Evolutionary conservation across 2,329 filamentous ascomycete species (phyloP).

Genomic region (Colletotrichum aenigma): DNA sequence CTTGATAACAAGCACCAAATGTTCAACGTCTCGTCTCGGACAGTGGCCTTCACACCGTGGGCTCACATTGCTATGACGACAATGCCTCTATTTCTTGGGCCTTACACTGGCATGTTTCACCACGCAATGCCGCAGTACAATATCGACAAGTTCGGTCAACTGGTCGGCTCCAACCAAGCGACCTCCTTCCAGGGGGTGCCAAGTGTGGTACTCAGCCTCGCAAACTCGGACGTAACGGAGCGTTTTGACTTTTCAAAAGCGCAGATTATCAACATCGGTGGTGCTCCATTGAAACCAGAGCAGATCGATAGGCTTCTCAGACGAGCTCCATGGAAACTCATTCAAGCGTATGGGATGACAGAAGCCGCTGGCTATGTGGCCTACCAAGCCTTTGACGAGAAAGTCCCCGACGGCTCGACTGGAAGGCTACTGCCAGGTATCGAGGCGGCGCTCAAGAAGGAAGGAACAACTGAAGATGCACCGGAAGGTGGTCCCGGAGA

Average conservation of each 20-base stretch:
- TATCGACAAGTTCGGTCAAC: constrained; percentile 35
- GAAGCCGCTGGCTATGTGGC: constrained; percentile 47
- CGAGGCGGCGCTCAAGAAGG: constrained; percentile 41
- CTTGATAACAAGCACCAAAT: constrained; percentile 33
- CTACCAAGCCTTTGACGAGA: constrained; percentile 38
- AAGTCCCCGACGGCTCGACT: constrained; percentile 33
- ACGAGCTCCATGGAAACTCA: constrained; percentile 39
- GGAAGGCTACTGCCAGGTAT: constrained; percentile 41
- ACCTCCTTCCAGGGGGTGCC: constrained; percentile 45
- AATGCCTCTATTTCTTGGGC: constrained; percentile 46
- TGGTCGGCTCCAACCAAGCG: constrained; percentile 38
- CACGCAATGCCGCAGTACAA: constrained; percentile 46
- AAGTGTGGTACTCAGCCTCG: constrained; percentile 39
- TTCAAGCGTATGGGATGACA: constrained; percentile 51
- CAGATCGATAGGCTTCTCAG: constrained; percentile 33
- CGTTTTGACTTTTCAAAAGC: constrained; percentile 41
- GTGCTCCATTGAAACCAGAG: constrained; percentile 35
- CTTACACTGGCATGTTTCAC: constrained; percentile 47
- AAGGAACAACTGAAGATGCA: constrained; percentile 38
- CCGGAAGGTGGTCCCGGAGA: constrained; percentile 42
- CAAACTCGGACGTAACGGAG: constrained; percentile 36
- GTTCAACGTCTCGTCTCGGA: constrained; percentile 36
- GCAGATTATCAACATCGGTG: constrained; percentile 39
- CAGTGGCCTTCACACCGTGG: constrained; percentile 47
- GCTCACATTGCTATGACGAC: constrained; percentile 49